phyloP scores from a whole-genome alignment of 2,329 filamentous ascomycete species.

The Trematosphaeria pertusa region DNA sequence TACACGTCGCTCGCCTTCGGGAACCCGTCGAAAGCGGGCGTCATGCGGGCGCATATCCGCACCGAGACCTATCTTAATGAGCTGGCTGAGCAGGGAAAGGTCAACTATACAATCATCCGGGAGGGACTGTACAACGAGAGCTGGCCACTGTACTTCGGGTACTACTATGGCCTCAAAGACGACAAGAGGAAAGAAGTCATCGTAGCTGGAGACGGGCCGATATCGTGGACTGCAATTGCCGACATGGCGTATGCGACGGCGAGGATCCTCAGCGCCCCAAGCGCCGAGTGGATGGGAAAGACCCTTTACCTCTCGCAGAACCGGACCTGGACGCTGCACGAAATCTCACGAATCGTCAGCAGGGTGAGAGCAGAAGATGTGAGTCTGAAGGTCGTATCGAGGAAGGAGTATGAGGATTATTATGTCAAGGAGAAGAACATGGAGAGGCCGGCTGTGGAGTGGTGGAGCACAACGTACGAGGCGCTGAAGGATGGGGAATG shows the following conservation, averaged over 20 bases:
- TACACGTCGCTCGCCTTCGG: conserved; percentile 55
- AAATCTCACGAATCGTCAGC: conserved; percentile 42
- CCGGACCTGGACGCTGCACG: conserved; percentile 30
- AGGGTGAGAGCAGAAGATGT: conserved; percentile 36
- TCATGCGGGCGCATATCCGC: conserved; percentile 56
- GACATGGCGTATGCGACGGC: conserved; percentile 55
- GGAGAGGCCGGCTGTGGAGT: conserved; percentile 49
- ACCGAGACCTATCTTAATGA: conserved; percentile 51
- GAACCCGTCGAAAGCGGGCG: conserved; percentile 49
- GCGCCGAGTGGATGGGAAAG: conserved; percentile 42
- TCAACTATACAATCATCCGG: conserved; percentile 48
- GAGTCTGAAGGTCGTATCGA: conserved; percentile 44
- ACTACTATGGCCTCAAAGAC: conserved; percentile 45
- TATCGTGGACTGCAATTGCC: conserved; percentile 54
- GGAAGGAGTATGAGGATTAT: conserved; percentile 50
- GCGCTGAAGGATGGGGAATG: conserved; percentile 53
- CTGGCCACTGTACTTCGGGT: conserved; percentile 57
- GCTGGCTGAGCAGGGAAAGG: conserved; percentile 26
- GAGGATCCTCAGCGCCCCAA: conserved; percentile 42
- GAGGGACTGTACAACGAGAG: conserved; percentile 57
- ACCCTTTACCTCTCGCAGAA: conserved; percentile 50
- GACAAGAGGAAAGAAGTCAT: conserved; percentile 49
- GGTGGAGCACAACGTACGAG: conserved; percentile 57
- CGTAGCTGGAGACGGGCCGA: conserved; percentile 50
- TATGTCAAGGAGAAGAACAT: conserved; percentile 48